Evolutionary conservation across 208 protist genomes (phyloP).

Genomic region (Leptomonas pyrrhocoris): DNA sequence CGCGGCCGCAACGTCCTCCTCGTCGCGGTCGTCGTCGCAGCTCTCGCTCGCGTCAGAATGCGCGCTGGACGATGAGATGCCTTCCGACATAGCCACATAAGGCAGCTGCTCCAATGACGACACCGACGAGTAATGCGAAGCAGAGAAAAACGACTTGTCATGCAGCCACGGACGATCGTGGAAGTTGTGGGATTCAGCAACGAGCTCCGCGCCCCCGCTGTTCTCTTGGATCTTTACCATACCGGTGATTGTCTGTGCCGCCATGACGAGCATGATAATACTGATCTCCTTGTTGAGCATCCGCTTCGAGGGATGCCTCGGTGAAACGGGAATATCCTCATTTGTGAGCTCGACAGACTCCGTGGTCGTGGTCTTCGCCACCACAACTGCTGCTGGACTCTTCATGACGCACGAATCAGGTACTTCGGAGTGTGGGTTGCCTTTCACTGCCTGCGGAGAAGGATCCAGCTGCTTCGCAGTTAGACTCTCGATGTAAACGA

Average conservation of each 20-base stretch:
- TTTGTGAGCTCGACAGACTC: neutral
- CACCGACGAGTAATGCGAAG: constrained; percentile 35
- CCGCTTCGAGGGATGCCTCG: constrained; percentile 30
- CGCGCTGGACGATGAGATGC: constrained; percentile 40
- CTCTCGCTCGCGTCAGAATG: constrained; percentile 37
- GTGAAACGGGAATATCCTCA: neutral
- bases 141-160: constrained; percentile 30
- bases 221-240: constrained; percentile 31
- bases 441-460: no score
- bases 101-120: constrained; percentile 32
- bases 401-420: no score
- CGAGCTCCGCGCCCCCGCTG: constrained; percentile 62
- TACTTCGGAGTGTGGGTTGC: no score
- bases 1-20: constrained; percentile 30
- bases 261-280: constrained; percentile 56
- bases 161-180: constrained; percentile 31
- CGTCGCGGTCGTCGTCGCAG: constrained; percentile 38
- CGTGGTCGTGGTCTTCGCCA: neutral
- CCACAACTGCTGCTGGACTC: neutral
- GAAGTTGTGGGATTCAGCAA: constrained; percentile 45
- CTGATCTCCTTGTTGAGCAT: constrained; percentile 49
- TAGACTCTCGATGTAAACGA: constrained; percentile 17
- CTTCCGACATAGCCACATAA: constrained; percentile 42
- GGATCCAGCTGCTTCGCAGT: no score
- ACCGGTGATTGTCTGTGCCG: constrained; percentile 40